A percentile compares a stretch with the other conserved stretches of the same genome.
Conservation (phyloP, 768 basidiomycete species). For the Strobilomyces dryophilus region DNA sequence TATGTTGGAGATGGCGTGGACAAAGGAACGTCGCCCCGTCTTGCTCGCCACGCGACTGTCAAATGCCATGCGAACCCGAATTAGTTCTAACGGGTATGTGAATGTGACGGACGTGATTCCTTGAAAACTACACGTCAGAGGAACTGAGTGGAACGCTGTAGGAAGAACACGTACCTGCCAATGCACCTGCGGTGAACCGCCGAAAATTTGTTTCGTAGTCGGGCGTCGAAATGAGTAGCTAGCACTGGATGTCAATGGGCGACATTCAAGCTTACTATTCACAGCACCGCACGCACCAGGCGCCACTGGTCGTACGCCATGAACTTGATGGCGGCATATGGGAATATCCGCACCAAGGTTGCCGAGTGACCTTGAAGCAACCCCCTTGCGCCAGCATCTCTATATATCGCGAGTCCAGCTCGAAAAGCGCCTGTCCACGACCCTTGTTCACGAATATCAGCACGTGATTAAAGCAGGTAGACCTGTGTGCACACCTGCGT, state of each 20-base stretch:
- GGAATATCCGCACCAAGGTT: slow-evolving; percentile 90
- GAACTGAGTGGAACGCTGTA: neutral
- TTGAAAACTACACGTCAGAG: slow-evolving; percentile 17
- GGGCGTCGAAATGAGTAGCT: slow-evolving; percentile 85
- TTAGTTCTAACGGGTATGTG: slow-evolving; percentile 94
- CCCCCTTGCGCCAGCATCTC: slow-evolving; percentile 64
- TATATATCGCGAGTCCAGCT: slow-evolving; percentile 72
- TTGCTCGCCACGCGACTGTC: slow-evolving; percentile 24
- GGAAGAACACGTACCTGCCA: slow-evolving; percentile 59
- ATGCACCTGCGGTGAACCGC: slow-evolving; percentile 82
- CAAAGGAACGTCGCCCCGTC: slow-evolving; percentile 45
- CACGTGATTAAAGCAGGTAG: slow-evolving; percentile 23
- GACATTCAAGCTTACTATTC: no score
- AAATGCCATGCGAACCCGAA: slow-evolving; percentile 94
- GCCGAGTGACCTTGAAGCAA: slow-evolving; percentile 96
- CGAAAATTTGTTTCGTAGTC: slow-evolving; percentile 72
- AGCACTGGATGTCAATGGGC: neutral
- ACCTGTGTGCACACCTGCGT: slow-evolving; percentile 62
- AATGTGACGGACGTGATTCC: slow-evolving; percentile 85
- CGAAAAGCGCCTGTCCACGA: slow-evolving; percentile 81
- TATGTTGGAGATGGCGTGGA: slow-evolving; percentile 56
- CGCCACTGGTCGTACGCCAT: slow-evolving; percentile 93
- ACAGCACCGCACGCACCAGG: slow-evolving; percentile 47
- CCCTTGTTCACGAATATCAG: slow-evolving; percentile 44
- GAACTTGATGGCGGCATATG: slow-evolving; percentile 96